Evolutionary conservation across 768 basidiomycete genomes (phyloP).

Genomic region (Tubosaeta sp.): DNA sequence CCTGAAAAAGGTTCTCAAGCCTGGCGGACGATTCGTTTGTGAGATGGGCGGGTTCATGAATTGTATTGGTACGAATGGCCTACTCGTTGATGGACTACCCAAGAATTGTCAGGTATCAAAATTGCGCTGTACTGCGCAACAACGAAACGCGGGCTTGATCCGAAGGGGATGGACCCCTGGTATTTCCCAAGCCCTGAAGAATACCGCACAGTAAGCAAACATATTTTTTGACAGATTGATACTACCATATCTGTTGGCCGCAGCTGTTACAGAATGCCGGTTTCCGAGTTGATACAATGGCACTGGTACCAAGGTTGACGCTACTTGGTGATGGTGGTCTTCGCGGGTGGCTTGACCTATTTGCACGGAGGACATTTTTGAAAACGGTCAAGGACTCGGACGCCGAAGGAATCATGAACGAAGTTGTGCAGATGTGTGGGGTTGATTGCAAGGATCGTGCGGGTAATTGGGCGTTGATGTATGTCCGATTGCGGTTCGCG

Average conservation of each 20-base stretch:
- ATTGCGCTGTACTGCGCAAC: conserved; percentile 52
- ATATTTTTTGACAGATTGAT: background rate
- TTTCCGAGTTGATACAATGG: conserved; percentile 53
- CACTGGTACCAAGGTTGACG: conserved; percentile 52
- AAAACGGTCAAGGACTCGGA: conserved; percentile 47
- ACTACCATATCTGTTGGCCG: background rate
- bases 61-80: conserved; percentile 46
- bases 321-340: conserved; percentile 47
- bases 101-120: conserved; percentile 50
- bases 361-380: conserved; percentile 60
- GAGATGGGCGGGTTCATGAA: conserved; percentile 82
- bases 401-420: conserved; percentile 55
- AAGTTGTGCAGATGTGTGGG: conserved; percentile 53
- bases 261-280: conserved; percentile 54
- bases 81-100: background rate
- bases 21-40: conserved; percentile 65
- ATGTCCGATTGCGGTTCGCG: conserved; percentile 62
- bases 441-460: conserved; percentile 54
- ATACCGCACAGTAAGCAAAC: conserved; percentile 48
- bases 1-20: conserved; percentile 57
- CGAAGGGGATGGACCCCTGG: conserved; percentile 70
- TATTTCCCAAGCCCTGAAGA: conserved; percentile 74
- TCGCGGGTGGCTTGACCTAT: conserved; percentile 65
- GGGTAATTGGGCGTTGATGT: conserved; percentile 70
- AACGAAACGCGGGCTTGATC: conserved; percentile 50